Evolutionary conservation across 192 early-diverging fungal genomes (phyloP).

Genomic region (Podila horticola): DNA sequence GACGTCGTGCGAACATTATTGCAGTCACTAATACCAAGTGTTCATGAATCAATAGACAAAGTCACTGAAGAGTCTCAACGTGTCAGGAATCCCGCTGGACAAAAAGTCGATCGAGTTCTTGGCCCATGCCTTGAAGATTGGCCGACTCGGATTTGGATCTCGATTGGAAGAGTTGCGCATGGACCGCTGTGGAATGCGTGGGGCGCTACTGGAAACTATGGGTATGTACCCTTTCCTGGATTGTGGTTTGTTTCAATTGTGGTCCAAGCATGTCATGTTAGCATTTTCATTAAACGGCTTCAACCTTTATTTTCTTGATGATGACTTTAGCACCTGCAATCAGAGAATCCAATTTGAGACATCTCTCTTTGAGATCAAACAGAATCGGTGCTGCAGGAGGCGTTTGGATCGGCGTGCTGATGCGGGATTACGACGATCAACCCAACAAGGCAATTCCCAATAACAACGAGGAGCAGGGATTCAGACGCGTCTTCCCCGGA

Average conservation of each 20-base stretch:
- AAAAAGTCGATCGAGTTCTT: constrained; percentile 75
- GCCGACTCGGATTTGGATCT: constrained; percentile 51
- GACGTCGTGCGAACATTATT: too few species aligned
- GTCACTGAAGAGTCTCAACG: constrained; percentile 70
- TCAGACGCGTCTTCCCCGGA: constrained; percentile 42
- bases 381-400: constrained; percentile 58
- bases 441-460: constrained; percentile 34
- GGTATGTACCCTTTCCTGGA: constrained; percentile 6
- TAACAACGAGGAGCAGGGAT: constrained; percentile 51
- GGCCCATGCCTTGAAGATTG: constrained; percentile 66
- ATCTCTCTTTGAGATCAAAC: constrained; percentile 59
- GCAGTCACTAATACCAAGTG: not conserved
- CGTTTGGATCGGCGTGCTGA: constrained; percentile 63
- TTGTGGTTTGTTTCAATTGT: too few species aligned
- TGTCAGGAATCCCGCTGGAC: constrained; percentile 77
- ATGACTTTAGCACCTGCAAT: constrained; percentile 50
- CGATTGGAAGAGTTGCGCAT: constrained; percentile 53
- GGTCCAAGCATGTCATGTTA: not conserved
- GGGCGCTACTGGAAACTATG: constrained; percentile 49
- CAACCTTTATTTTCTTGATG: not conserved
- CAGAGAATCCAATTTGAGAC: constrained; percentile 50
- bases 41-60: constrained; percentile 54
- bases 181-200: constrained; percentile 53
- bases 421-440: constrained; percentile 63
- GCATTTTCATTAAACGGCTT: not conserved